Percentiles rank a stretch among this genome's conserved stretches.
phyloP scores from a whole-genome alignment of 768 basidiomycete species.

The Crucibulum laeve region DNA sequence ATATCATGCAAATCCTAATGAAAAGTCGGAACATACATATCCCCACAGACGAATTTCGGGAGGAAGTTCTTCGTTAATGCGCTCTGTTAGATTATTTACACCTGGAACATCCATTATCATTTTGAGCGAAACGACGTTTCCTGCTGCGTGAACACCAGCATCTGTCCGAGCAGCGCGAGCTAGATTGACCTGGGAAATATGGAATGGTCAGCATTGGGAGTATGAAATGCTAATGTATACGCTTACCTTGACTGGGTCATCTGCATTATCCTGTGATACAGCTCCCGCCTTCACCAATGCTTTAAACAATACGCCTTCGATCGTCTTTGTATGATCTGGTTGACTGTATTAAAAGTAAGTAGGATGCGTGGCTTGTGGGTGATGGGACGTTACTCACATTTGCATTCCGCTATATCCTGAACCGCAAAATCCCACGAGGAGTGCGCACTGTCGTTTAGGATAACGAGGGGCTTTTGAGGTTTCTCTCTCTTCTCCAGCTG shows the following conservation, averaged over 20 bases:
- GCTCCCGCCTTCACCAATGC: conserved; percentile 88
- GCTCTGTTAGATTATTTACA: conserved; percentile 60
- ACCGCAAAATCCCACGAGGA: conserved; percentile 90
- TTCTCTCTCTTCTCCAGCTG: conserved; percentile 15
- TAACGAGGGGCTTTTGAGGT: conserved; percentile 50
- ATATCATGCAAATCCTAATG: not conserved
- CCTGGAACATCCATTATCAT: conserved; percentile 78
- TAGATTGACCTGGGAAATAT: conserved; percentile 61
- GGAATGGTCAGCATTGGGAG: not conserved
- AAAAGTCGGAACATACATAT: conserved; percentile 52
- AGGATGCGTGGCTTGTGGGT: conserved; percentile 1
- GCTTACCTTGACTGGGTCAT: conserved; percentile 80
- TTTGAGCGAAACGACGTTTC: conserved; percentile 90
- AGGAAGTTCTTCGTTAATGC: conserved; percentile 86
- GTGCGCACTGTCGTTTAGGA: conserved; percentile 81
- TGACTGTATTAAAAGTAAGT: conserved; percentile 44
- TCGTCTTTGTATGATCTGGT: conserved; percentile 64
- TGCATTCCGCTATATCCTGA: conserved; percentile 95
- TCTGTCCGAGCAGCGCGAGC: conserved; percentile 93
- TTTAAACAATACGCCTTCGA: conserved; percentile 86
- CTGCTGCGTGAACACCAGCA: conserved; percentile 95
- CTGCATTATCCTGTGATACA: conserved; percentile 91
- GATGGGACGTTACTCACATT: conserved; percentile 55
- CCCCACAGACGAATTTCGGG: conserved; percentile 92
- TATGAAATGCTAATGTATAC: not conserved